Conservation (phyloP, 176 grass and related monocot genomes). For the Aegilops speltoides region DNA sequence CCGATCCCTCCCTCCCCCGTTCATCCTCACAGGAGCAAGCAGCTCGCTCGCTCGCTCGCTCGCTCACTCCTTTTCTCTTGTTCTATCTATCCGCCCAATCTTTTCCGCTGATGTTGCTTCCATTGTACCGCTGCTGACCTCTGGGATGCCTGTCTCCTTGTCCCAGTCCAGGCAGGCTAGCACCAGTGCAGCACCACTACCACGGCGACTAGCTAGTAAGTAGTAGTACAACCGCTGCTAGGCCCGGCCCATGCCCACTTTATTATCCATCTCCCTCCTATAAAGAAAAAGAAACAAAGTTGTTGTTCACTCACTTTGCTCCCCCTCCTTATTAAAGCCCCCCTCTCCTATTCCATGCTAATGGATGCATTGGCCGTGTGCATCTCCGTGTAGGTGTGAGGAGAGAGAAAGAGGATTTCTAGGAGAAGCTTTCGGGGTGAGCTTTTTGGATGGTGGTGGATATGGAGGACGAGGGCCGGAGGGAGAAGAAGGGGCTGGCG, state of each 20-base stretch:
- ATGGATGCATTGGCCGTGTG: constrained; percentile 1
- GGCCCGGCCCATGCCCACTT: background rate
- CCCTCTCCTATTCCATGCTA: background rate
- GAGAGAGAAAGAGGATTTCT: background rate
- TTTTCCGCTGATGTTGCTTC: constrained; percentile 29
- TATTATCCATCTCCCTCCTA: background rate
- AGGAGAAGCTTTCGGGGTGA: constrained; percentile 32
- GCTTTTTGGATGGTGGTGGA: constrained; percentile 32
- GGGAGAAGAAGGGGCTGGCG: constrained; percentile 10
- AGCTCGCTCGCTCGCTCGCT: no score
- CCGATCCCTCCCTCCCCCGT: constrained; percentile 13
- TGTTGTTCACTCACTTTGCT: constrained; percentile 5
- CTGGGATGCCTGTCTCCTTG: constrained; percentile 40
- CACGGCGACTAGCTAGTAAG: no score
- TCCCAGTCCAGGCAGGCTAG: background rate
- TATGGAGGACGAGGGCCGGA: constrained; percentile 39
- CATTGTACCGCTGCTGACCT: constrained; percentile 23
- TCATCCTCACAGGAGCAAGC: constrained; percentile 21
- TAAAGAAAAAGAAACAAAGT: constrained; percentile 8
- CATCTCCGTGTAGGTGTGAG: background rate
- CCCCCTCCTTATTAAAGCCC: background rate
- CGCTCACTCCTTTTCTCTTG: background rate
- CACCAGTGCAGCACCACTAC: background rate
- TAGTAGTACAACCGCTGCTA: background rate
- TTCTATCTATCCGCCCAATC: background rate